Evolutionary conservation across 2,329 filamentous ascomycete species (phyloP).

Genomic region (Arthrobotrys sinensis): DNA sequence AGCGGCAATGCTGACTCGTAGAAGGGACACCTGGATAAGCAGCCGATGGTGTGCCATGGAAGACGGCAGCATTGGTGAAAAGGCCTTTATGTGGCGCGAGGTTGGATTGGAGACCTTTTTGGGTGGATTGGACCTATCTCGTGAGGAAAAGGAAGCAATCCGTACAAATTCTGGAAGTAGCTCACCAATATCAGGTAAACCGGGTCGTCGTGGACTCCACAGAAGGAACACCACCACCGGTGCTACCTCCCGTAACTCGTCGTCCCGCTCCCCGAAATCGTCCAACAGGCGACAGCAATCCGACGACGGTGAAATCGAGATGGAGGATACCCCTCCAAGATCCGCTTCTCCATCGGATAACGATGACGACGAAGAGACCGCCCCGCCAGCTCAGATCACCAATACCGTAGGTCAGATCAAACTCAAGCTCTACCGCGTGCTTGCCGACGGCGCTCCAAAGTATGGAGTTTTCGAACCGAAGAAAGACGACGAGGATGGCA

Average conservation of each 20-base stretch:
- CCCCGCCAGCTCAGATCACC: conserved; percentile 56
- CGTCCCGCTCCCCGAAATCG: conserved; percentile 53
- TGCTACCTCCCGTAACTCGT: conserved; percentile 46
- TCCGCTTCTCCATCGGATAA: conserved; percentile 60
- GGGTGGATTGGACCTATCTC: conserved; percentile 85
- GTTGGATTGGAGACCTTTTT: conserved; percentile 97
- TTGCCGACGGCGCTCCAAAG: conserved; percentile 59
- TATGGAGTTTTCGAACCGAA: conserved; percentile 61
- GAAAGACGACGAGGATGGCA: conserved; percentile 59
- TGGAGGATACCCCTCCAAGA: conserved; percentile 59
- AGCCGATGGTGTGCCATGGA: conserved; percentile 97
- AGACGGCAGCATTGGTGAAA: conserved; percentile 91
- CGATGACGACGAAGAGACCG: conserved; percentile 58
- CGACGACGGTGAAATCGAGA: conserved; percentile 59
- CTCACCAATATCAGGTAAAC: conserved; percentile 53
- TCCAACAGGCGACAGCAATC: conserved; percentile 40
- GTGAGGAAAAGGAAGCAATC: conserved; percentile 60
- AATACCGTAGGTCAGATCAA: conserved; percentile 61
- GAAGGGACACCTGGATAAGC: conserved; percentile 99
- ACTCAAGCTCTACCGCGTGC: conserved; percentile 56
- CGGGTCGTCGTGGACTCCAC: conserved; percentile 50
- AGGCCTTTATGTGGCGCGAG: conserved; percentile 96
- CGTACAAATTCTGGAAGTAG: conserved; percentile 47
- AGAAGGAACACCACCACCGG: conserved; percentile 55
- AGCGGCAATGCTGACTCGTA: conserved; percentile 89